These are phyloP conservation scores for Neurospora sublineolata DNA, from an alignment of 495 filamentous ascomycete species.

Conservation along the genomic window DNA sequence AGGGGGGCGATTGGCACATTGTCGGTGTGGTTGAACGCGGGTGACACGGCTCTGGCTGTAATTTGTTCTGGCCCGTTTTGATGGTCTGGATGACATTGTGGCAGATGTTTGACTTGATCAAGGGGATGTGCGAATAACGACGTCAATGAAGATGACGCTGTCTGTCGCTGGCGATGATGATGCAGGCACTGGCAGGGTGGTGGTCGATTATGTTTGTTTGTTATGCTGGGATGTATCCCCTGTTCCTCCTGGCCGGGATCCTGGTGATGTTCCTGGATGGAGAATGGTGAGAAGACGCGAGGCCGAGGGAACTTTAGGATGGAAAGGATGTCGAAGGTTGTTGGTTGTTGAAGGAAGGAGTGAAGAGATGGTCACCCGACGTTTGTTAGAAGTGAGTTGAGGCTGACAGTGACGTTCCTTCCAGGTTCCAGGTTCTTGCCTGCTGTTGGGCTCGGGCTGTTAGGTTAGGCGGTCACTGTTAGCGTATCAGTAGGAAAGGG, in stretches of 20 bases:
- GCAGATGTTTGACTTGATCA: not conserved
- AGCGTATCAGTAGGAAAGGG: not conserved
- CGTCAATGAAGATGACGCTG: not conserved
- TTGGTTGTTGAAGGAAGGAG: not conserved
- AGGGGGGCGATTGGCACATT: not conserved
- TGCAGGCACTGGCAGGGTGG: not conserved
- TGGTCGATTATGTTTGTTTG: not conserved
- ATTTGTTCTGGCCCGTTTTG: not conserved
- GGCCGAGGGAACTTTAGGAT: not conserved
- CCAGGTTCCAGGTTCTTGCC: not conserved
- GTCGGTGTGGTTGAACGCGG: constrained; percentile 4
- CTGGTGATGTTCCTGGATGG: not conserved
- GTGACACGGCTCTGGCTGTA: not conserved
- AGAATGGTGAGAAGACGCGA: not conserved
- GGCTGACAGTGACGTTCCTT: not conserved
- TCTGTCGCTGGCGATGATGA: not conserved
- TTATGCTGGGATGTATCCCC: not conserved
- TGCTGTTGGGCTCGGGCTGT: not conserved
- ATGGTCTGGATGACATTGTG: not conserved
- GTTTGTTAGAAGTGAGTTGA: not conserved
- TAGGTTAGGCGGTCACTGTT: not conserved
- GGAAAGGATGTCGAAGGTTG: not conserved
- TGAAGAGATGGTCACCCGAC: not conserved
- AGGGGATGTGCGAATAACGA: not conserved
- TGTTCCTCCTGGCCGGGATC: not conserved